Base-by-base conservation (phyloP, 106 monocot species). In the Xerophyta viscosa region DNA sequence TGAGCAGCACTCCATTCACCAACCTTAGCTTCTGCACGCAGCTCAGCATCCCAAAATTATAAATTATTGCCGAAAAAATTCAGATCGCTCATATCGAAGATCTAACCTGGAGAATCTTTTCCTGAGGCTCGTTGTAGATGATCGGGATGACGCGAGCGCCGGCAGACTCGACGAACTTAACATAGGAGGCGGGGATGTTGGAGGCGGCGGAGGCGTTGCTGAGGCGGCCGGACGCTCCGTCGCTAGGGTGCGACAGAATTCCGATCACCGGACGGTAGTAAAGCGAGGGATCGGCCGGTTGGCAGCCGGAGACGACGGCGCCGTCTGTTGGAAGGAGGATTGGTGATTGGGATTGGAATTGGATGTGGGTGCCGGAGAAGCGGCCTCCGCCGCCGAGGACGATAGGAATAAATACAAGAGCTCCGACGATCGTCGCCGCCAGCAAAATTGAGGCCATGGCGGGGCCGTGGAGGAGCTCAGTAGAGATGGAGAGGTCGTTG, bases 141-240 rank as follows among this genome's bases (percentile, higher is more conserved):
- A 92, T 54, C 4, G 92, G 92, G 24, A 92, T 65, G 28, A 92
- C 87, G 7, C 87, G 58, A n/a, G 87, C 92, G 0, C 92, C 92
- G 3, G 73, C 87, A 33, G 92, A 73, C 66, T 93, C 80, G 31
- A 87, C 83, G 48, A 93, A 87, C 58, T 87, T 93, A 52, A 93
- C 83, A 27, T 93, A 93, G 28, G 92, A 93, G 8, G 82, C 79
- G 14, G 79, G 67, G 52, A 83, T 80, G 62, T 79, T 71, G 50
- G 86, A 82, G 17, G 64, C 56, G 41, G 37, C 42, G 13, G 84
- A 69, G 48, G 41, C 43, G 44, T 78, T 80, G 44, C 63, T 76
- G 47, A 83, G 70, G 58, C 82, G 67, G 3, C 92, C 92, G n/a
- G 50, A 57, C 41, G 87, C 83, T 19, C 87, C 87, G 46, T 93